Percentiles rank a stretch among this genome's conserved stretches.
These are phyloP conservation scores for Crinitomyces ghanaensis DNA, from an alignment of 805 yeast genomes.

Conservation along the genomic window DNA sequence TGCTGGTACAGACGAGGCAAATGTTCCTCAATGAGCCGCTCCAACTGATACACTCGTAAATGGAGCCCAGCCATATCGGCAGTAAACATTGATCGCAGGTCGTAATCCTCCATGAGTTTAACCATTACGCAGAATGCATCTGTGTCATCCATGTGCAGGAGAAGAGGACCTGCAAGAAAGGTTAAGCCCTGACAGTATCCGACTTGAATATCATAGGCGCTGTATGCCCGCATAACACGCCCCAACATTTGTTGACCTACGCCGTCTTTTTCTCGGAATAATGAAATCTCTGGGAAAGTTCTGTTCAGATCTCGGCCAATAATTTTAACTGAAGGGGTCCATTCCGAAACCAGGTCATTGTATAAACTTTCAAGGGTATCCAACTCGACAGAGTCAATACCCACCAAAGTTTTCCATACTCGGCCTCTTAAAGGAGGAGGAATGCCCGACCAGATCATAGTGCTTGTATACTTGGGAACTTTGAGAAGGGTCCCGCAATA, in stretches of 20 bases:
- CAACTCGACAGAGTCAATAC: slow-evolving; percentile 20
- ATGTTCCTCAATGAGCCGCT: slow-evolving; percentile 29
- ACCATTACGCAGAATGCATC: slow-evolving; percentile 41
- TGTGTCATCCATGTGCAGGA: slow-evolving; percentile 32
- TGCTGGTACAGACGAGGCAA: slow-evolving; percentile 35
- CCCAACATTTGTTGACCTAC: slow-evolving; percentile 37
- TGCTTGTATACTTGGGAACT: slow-evolving; percentile 22
- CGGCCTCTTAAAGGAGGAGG: slow-evolving; percentile 27
- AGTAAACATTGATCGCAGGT: slow-evolving; percentile 39
- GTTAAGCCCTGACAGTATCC: slow-evolving; percentile 63
- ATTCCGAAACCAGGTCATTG: slow-evolving; percentile 30
- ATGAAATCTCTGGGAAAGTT: slow-evolving; percentile 44
- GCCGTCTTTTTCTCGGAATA: slow-evolving; percentile 34
- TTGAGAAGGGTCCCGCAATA: slow-evolving; percentile 22
- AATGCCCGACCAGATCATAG: slow-evolving; percentile 24
- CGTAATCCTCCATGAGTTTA: slow-evolving; percentile 48
- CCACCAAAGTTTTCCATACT: slow-evolving; percentile 26
- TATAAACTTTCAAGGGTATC: slow-evolving; percentile 26
- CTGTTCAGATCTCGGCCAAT: slow-evolving; percentile 49
- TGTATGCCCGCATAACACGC: slow-evolving; percentile 47
- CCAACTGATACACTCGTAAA: slow-evolving; percentile 42
- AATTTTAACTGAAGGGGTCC: slow-evolving; percentile 32
- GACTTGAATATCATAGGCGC: slow-evolving; percentile 51
- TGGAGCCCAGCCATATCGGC: slow-evolving; percentile 45
- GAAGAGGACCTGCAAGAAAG: slow-evolving; percentile 48